Conservation (phyloP, 106 monocot genomes). For the Xerophyta viscosa region DNA sequence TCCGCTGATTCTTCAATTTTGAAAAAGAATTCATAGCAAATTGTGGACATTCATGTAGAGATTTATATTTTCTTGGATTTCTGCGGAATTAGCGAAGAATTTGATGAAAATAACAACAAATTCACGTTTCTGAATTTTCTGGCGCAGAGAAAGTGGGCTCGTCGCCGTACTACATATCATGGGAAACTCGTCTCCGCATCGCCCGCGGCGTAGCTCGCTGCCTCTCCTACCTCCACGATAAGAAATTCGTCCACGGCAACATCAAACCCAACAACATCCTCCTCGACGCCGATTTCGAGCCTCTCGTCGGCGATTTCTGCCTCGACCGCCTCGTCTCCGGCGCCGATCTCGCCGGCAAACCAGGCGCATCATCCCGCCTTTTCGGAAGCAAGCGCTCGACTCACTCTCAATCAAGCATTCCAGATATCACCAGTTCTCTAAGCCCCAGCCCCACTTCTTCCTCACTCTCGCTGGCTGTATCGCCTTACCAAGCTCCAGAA, state of each 20-base stretch:
- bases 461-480: conserved; percentile 11
- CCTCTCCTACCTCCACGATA: conserved; percentile 80
- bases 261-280: conserved; percentile 91
- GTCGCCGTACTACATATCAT: conserved; percentile 50
- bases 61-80: background rate
- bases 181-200: conserved; percentile 64
- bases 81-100: background rate
- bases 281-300: conserved; percentile 54
- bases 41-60: background rate
- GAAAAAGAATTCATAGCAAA: too few species aligned
- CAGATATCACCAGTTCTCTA: conserved; percentile 28
- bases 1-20: too few species aligned
- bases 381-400: conserved; percentile 93
- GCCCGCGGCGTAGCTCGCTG: conserved; percentile 78
- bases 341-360: conserved; percentile 14
- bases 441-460: conserved; percentile 31
- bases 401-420: conserved; percentile 65
- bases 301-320: conserved; percentile 68
- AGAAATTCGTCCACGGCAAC: conserved; percentile 85
- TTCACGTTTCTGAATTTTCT: background rate
- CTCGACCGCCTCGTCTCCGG: conserved; percentile 57
- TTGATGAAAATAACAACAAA: background rate
- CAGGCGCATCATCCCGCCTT: conserved; percentile 42
- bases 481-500: conserved; percentile 83
- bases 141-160: conserved; percentile 62